phyloP scores from a whole-genome alignment of 2,329 filamentous ascomycete species.

The Biscogniauxia marginata region DNA sequence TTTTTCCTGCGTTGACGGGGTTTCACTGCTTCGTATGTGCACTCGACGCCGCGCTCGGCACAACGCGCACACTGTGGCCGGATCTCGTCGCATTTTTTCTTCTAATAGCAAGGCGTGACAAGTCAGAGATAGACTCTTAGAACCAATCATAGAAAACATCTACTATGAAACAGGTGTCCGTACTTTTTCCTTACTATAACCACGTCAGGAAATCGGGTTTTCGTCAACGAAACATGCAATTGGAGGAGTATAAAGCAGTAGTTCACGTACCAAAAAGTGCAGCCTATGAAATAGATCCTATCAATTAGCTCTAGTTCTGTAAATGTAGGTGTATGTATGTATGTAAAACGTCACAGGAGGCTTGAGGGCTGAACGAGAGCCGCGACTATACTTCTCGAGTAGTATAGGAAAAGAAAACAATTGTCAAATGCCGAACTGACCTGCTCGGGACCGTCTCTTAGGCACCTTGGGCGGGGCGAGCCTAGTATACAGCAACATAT shows the following conservation, averaged over 20 bases:
- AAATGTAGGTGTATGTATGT: conserved; percentile 4
- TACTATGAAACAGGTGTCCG: conserved; percentile 15
- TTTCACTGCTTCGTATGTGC: conserved; percentile 49
- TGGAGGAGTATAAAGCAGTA: background rate
- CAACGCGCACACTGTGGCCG: conserved; percentile 52
- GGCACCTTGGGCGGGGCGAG: conserved; percentile 56
- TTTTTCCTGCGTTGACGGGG: conserved; percentile 42
- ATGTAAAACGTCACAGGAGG: too few species aligned
- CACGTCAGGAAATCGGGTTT: conserved; percentile 19
- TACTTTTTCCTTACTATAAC: conserved; percentile 54
- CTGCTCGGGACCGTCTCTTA: conserved; percentile 59
- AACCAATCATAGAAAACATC: background rate
- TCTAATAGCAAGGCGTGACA: conserved; percentile 35
- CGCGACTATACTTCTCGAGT: background rate
- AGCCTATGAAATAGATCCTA: conserved; percentile 38
- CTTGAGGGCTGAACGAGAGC: background rate
- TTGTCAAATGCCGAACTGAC: conserved; percentile 39
- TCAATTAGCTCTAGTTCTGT: conserved; percentile 23
- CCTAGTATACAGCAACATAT: conserved; percentile 59
- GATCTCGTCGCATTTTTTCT: conserved; percentile 58
- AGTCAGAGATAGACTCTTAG: conserved; percentile 12
- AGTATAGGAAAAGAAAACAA: background rate
- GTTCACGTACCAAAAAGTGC: conserved; percentile 49
- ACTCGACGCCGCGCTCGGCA: conserved; percentile 47
- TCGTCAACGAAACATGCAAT: conserved; percentile 4